phyloP scores from a whole-genome alignment of 2,329 filamentous ascomycete genomes.

The Penicillium expansum region DNA sequence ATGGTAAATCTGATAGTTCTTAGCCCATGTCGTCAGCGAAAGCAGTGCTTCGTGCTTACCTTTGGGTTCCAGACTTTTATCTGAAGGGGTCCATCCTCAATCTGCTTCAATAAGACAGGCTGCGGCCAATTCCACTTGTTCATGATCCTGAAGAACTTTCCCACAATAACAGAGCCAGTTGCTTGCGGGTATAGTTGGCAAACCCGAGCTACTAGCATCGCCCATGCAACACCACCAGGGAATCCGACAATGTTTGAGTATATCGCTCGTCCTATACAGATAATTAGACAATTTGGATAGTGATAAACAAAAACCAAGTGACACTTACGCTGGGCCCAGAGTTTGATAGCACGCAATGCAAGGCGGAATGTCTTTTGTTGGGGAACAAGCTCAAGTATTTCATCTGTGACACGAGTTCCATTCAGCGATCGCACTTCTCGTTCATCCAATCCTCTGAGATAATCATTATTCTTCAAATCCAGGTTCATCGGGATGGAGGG shows the following conservation, averaged over 20 bases:
- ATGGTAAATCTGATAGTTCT: slow-evolving; percentile 64
- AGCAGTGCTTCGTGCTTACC: slow-evolving; percentile 47
- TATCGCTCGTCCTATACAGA: slow-evolving; percentile 65
- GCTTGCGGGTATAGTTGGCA: slow-evolving; percentile 96
- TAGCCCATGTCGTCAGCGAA: background rate
- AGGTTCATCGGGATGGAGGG: slow-evolving; percentile 70
- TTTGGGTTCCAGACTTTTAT: slow-evolving; percentile 93
- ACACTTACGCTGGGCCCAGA: slow-evolving; percentile 76
- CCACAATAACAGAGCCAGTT: slow-evolving; percentile 79
- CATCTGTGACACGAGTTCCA: slow-evolving; percentile 89
- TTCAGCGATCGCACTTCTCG: slow-evolving; percentile 85
- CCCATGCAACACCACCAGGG: slow-evolving; percentile 95
- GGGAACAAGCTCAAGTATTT: slow-evolving; percentile 84
- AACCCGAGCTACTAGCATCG: slow-evolving; percentile 92
- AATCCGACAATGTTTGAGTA: slow-evolving; percentile 97
- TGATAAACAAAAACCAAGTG: background rate
- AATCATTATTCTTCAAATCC: slow-evolving; percentile 75
- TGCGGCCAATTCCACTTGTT: slow-evolving; percentile 89
- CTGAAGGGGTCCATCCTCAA: slow-evolving; percentile 76
- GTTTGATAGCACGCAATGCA: slow-evolving; percentile 86
- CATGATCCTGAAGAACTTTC: slow-evolving; percentile 93
- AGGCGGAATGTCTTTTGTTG: slow-evolving; percentile 86
- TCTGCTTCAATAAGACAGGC: slow-evolving; percentile 84
- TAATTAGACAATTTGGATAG: slow-evolving; percentile 1
- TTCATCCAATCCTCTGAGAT: slow-evolving; percentile 83